phyloP scores from a whole-genome alignment of 2,329 filamentous ascomycete genomes.

The Neurospora crassa region DNA sequence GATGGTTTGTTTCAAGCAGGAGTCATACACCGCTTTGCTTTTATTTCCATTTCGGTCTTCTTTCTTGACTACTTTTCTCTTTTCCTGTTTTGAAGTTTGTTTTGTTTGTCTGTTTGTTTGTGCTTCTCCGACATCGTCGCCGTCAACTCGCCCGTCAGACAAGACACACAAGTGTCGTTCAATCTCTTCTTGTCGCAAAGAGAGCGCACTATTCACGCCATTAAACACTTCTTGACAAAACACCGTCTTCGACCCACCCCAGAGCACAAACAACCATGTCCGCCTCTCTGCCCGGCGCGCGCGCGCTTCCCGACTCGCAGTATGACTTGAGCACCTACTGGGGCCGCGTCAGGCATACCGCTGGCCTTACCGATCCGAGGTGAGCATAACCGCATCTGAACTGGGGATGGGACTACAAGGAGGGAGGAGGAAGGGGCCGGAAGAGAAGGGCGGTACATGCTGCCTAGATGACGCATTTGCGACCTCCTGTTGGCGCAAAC shows the following conservation, averaged over 20 bases:
- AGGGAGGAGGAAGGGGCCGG: neutral
- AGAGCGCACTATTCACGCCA: neutral
- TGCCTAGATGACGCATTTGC: neutral
- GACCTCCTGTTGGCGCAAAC: neutral
- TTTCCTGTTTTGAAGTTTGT: neutral
- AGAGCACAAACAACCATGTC: slow-evolving; percentile 39
- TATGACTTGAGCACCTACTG: slow-evolving; percentile 91
- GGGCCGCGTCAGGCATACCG: slow-evolving; percentile 85
- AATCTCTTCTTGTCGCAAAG: neutral
- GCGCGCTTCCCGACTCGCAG: slow-evolving; percentile 83
- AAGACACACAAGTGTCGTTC: neutral
- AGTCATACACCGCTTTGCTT: neutral
- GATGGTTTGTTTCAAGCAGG: neutral
- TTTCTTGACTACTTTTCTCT: neutral
- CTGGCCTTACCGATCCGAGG: slow-evolving; percentile 90
- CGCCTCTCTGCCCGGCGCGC: slow-evolving; percentile 53
- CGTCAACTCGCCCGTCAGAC: neutral
- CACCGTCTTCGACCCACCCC: neutral
- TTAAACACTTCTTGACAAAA: neutral
- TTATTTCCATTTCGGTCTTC: neutral
- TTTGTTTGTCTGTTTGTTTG: neutral
- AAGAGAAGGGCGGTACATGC: neutral
- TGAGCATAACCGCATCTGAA: slow-evolving; percentile 40
- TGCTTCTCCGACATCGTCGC: neutral
- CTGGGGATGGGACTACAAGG: neutral